Base-by-base conservation (phyloP, 257 asterid genomes). In the Solanum boliviense region DNA sequence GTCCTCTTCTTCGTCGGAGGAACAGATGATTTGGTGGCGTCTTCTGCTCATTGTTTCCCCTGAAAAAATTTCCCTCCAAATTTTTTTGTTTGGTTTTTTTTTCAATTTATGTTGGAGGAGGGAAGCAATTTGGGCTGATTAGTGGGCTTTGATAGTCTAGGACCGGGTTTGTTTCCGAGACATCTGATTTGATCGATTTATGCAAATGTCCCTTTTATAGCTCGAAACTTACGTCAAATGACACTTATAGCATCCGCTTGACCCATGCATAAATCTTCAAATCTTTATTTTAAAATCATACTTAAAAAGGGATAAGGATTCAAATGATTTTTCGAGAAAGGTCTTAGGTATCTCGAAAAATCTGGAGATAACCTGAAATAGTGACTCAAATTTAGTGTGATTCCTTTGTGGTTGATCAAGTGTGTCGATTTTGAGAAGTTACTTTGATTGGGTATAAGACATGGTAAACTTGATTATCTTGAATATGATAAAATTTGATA, bases 1-100 rank as follows among this genome's bases (percentile, higher is more conserved):
- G 79, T 92, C 92, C 0, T 90, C 94, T 44, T 92, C 96, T 11
- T 94, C 98, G 88, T 94, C 98, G 88, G 91, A 93, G 83, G 95
- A 94, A 89, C 90, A 90, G 79, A 94, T 92, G 15, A 93, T 72
- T 10, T 89, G 95, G 91, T 90, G 94, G 83, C 95, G 95, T 89
- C 98, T 91, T 89, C 95, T 89, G 23, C 87, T 71, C 98, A 93
- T 93, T 90, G 67, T 83, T 78, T 39, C 58, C 27, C 34, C 20
- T 15, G 75, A 3, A 70, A 76, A 20, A n/a, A 2, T 91, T 93
- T 92, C 93, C 96, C 94, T 86, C 94, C 94, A 90, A 34, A 86
- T 84, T 68, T 16, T 81, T 81, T 25, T 41, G 65, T 25, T 27
- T 9, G 58, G 1, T 2, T 52, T 11, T 78, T 38, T 79, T 29